These are phyloP conservation scores for Neurospora sp. DNA, from an alignment of 495 filamentous ascomycete species.

Conservation along the genomic window DNA sequence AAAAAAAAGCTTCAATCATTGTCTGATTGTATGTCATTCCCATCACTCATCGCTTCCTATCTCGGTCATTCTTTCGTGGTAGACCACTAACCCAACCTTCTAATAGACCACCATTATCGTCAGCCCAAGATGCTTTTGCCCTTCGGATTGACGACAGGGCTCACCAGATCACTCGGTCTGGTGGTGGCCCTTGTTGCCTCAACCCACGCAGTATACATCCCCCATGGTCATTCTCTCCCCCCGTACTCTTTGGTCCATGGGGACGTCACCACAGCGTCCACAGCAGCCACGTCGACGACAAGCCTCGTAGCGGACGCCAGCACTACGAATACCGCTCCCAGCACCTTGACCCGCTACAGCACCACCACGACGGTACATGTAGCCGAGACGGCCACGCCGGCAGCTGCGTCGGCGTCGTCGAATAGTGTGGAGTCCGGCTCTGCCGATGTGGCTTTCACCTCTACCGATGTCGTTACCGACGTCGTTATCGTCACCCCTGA, in stretches of 20 bases:
- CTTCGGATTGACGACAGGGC: background rate
- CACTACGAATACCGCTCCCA: background rate
- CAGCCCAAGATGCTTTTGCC: background rate
- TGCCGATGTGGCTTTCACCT: background rate
- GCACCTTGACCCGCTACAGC: background rate
- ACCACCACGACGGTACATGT: background rate
- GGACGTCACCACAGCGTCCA: background rate
- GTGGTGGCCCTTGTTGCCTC: background rate
- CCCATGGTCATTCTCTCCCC: too few relatives aligned
- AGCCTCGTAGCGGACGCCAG: background rate
- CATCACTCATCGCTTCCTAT: background rate
- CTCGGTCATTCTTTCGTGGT: too few relatives aligned
- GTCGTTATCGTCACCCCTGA: background rate
- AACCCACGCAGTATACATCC: background rate
- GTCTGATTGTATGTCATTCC: background rate
- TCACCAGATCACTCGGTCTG: background rate
- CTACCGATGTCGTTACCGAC: background rate
- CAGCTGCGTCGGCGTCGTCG: background rate
- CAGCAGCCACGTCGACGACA: background rate
- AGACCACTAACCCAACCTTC: too few relatives aligned
- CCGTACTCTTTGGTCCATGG: background rate
- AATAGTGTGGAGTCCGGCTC: background rate
- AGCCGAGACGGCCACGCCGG: background rate
- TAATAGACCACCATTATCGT: too few relatives aligned
- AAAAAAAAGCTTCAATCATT: background rate